Conservation (phyloP, 768 basidiomycete genomes). For the Kwoniella europaea region DNA sequence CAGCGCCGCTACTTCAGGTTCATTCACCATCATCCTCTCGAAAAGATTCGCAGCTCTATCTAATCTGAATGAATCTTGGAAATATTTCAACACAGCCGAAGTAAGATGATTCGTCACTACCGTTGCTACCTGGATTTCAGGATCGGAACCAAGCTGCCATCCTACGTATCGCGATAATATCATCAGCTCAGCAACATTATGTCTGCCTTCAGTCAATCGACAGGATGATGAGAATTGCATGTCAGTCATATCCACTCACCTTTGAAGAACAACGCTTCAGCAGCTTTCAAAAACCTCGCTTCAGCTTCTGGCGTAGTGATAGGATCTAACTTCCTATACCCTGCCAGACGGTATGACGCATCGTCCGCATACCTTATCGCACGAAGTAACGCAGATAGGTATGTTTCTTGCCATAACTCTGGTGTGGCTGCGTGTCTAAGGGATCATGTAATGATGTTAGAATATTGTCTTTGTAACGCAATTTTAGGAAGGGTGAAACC, state of each 20-base stretch:
- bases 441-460: not conserved
- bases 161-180: constrained; percentile 62
- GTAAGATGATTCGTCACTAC: constrained; percentile 95
- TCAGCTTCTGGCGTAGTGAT: constrained; percentile 88
- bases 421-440: constrained; percentile 82
- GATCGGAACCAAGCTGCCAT: constrained; percentile 98
- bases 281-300: constrained; percentile 83
- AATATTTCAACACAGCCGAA: constrained; percentile 93
- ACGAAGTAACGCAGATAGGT: constrained; percentile 86
- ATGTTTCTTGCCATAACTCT: constrained; percentile 97
- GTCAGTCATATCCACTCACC: constrained; percentile 61
- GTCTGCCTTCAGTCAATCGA: too few species aligned
- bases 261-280: constrained; percentile 85
- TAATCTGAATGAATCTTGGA: constrained; percentile 85
- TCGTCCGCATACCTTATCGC: constrained; percentile 96
- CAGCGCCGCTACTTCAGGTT: constrained; percentile 86
- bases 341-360: constrained; percentile 84
- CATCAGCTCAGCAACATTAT: constrained; percentile 1
- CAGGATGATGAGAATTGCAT: too few species aligned
- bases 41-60: constrained; percentile 90
- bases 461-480: not conserved
- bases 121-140: constrained; percentile 97
- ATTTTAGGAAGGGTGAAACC: not conserved
- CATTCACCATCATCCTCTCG: constrained; percentile 81
- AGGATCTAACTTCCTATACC: constrained; percentile 93